These are phyloP conservation scores for Lasiosphaeriaceae sp. DNA, from an alignment of 495 filamentous ascomycete species.

Conservation along the genomic window DNA sequence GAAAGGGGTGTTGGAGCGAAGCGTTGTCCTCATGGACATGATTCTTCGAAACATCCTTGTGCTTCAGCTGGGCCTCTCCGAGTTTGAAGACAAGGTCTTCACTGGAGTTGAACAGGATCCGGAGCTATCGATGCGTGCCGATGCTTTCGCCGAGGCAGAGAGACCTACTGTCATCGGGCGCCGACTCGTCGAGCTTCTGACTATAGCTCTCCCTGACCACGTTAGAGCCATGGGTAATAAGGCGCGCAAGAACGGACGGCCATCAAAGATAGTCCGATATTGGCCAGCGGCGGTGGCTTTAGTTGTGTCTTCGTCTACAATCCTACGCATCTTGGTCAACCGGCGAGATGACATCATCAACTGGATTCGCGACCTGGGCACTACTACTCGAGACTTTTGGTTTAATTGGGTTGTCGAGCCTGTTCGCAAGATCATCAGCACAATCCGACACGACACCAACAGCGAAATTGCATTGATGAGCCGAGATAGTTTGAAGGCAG, in stretches of 20 bases:
- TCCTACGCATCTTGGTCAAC: slow-evolving; percentile 69
- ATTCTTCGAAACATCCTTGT: slow-evolving; percentile 60
- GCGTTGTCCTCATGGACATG: slow-evolving; percentile 75
- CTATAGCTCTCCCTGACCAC: slow-evolving; percentile 57
- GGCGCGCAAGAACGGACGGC: slow-evolving; percentile 63
- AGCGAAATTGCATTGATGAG: slow-evolving; percentile 96
- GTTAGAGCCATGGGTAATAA: slow-evolving; percentile 42
- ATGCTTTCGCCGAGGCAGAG: slow-evolving; percentile 28
- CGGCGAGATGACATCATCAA: slow-evolving; percentile 65
- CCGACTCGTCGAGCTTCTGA: slow-evolving; percentile 64
- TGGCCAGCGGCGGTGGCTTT: slow-evolving; percentile 72
- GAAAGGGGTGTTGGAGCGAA: slow-evolving; percentile 66
- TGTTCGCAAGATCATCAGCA: slow-evolving; percentile 73
- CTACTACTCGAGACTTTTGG: slow-evolving; percentile 84
- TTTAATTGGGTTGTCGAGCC: slow-evolving; percentile 92
- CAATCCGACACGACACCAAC: slow-evolving; percentile 84
- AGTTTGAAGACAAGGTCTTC: slow-evolving; percentile 76
- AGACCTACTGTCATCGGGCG: slow-evolving; percentile 58
- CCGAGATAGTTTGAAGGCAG: slow-evolving; percentile 79
- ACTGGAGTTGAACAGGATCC: slow-evolving; percentile 58
- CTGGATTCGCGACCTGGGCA: slow-evolving; percentile 73
- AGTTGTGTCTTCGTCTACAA: slow-evolving; percentile 73
- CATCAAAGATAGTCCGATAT: slow-evolving; percentile 72
- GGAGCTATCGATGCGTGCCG: slow-evolving; percentile 42
- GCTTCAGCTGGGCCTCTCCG: slow-evolving; percentile 51